Percentiles rank a stretch among this genome's conserved stretches.
Evolutionary conservation across 257 asterid species (phyloP).

Genomic region (Fraxinus americana): DNA sequence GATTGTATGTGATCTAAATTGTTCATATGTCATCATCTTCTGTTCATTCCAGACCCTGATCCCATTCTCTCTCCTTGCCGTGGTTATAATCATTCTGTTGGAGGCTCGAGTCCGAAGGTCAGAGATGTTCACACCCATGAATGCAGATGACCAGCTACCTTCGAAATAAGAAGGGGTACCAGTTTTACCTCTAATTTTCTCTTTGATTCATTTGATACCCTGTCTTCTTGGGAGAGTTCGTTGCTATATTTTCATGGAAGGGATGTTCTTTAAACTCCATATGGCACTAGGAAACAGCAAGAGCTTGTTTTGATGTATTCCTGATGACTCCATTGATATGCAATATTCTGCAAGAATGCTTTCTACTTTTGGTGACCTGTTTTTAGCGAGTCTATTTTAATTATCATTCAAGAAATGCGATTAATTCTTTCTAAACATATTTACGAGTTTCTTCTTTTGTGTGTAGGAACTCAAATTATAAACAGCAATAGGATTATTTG

Average conservation of each 20-base stretch:
- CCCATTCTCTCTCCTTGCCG: neutral
- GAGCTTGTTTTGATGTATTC: neutral
- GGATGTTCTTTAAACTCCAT: neutral
- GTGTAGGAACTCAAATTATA: neutral
- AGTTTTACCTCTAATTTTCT: neutral
- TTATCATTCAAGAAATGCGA: neutral
- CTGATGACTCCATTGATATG: neutral
- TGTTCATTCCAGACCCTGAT: neutral
- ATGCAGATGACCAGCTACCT: neutral
- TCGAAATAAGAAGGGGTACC: neutral
- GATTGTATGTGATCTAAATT: neutral
- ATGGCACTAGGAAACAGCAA: neutral
- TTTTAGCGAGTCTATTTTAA: no score
- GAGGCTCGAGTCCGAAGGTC: neutral
- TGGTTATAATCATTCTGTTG: conserved; percentile 3
- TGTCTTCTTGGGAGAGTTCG: neutral
- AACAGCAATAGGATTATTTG: neutral
- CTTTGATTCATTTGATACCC: neutral
- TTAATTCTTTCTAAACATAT: neutral
- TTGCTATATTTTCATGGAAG: neutral
- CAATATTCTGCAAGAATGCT: neutral
- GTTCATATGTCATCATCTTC: neutral
- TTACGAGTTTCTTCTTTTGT: neutral
- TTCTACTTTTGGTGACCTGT: neutral
- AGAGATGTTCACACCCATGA: neutral